Conservation (phyloP, 768 basidiomycete species). For the Lactifluus volemus region DNA sequence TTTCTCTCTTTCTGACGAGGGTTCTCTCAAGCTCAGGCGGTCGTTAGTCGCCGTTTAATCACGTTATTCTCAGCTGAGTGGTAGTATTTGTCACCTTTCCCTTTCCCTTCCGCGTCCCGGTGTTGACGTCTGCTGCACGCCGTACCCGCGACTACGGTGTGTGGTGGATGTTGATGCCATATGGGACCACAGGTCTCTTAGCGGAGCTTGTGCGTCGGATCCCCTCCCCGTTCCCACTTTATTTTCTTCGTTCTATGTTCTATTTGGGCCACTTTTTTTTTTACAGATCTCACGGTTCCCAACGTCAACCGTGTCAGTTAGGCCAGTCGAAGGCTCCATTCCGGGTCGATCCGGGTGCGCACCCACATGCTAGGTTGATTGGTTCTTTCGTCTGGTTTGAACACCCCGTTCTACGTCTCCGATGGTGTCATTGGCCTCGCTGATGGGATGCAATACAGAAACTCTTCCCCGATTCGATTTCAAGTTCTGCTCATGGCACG, state of each 20-base stretch:
- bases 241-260: not conserved
- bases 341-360: not conserved
- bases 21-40: too few species aligned
- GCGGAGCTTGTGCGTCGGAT: slow-evolving; percentile 6
- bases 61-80: slow-evolving; percentile 5
- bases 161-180: not conserved
- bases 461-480: not conserved
- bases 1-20: too few species aligned
- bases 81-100: not conserved
- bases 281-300: not conserved
- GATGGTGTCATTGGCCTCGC: not conserved
- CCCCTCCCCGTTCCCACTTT: not conserved
- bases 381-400: too few species aligned
- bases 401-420: not conserved
- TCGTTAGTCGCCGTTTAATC: too few species aligned
- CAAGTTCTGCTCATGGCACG: not conserved
- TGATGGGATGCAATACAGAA: not conserved
- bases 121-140: not conserved
- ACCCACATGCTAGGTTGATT: not conserved
- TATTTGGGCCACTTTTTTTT: not conserved
- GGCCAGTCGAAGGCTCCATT: not conserved
- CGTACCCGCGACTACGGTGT: slow-evolving; percentile 14
- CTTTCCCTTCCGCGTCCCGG: slow-evolving; percentile 9
- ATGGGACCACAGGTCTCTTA: slow-evolving; percentile 2
- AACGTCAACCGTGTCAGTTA: not conserved